A percentile compares a stretch with the other conserved stretches of the same genome.
phyloP scores from a whole-genome alignment of 1,139 yeast species.

The Saccharomycopsis hybrid region DNA sequence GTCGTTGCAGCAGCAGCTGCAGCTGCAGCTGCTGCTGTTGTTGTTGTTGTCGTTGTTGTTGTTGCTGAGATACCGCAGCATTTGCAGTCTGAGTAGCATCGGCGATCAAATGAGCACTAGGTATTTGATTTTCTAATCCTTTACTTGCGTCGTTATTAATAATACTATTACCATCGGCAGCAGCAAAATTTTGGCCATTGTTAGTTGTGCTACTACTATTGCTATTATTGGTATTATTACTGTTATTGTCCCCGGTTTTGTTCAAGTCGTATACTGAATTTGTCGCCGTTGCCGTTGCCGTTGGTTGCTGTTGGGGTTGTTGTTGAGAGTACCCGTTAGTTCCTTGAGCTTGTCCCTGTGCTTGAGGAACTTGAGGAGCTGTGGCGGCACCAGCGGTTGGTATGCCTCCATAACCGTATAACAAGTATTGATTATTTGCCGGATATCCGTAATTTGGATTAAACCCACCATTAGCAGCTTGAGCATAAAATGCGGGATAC shows the following conservation, averaged over 20 bases:
- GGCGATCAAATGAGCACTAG: constrained; percentile 8
- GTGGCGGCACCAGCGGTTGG: background rate
- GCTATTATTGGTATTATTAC: background rate
- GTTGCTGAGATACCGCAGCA: constrained; percentile 10
- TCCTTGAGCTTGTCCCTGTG: background rate
- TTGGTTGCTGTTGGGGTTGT: background rate
- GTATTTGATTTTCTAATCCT: background rate
- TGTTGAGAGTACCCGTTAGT: background rate
- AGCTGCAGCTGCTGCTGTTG: background rate
- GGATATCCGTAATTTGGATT: background rate
- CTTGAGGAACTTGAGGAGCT: background rate
- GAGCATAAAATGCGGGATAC: too few relatives aligned
- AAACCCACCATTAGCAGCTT: background rate
- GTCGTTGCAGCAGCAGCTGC: background rate
- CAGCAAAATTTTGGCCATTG: too few relatives aligned
- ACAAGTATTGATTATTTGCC: background rate
- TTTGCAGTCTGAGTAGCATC: constrained; percentile 14
- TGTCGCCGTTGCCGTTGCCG: background rate
- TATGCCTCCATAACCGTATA: background rate
- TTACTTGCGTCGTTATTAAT: background rate
- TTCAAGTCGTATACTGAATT: too few relatives aligned
- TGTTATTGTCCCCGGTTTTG: background rate
- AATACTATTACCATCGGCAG: too few relatives aligned
- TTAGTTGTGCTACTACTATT: background rate
- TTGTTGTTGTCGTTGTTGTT: background rate